These are phyloP conservation scores for Auriscalpium vulgare DNA, from an alignment of 768 basidiomycete genomes.

Conservation along the genomic window DNA sequence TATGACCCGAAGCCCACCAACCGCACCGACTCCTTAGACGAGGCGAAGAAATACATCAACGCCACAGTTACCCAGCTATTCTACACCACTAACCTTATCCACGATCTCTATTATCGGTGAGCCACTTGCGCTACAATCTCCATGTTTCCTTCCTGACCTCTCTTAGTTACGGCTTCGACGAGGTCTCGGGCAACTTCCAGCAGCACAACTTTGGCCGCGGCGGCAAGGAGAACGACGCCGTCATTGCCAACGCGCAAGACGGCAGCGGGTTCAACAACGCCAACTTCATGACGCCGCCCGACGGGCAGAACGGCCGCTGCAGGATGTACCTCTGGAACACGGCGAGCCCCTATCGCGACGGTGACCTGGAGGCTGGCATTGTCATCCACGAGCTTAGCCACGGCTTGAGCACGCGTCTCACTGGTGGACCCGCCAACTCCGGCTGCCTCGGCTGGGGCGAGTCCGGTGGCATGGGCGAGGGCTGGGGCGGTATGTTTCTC, in stretches of 20 bases:
- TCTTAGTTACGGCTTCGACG: conserved; percentile 81
- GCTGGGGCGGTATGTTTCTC: conserved; percentile 66
- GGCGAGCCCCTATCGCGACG: conserved; percentile 83
- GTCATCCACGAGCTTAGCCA: conserved; percentile 89
- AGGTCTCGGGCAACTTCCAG: conserved; percentile 93
- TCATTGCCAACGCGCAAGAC: conserved; percentile 94
- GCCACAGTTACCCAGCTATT: conserved; percentile 82
- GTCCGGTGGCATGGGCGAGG: conserved; percentile 95
- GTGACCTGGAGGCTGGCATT: conserved; percentile 93
- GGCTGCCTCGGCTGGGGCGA: conserved; percentile 96
- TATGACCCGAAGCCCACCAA: conserved; percentile 65
- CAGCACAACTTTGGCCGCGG: conserved; percentile 93
- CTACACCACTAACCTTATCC: conserved; percentile 76
- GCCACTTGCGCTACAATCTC: conserved; percentile 1
- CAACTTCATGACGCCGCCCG: conserved; percentile 82
- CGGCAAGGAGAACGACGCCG: conserved; percentile 79
- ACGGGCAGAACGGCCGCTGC: conserved; percentile 86
- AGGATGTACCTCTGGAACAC: conserved; percentile 98
- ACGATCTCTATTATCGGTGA: conserved; percentile 74
- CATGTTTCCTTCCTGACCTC: conserved; percentile 10
- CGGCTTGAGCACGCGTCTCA: conserved; percentile 88
- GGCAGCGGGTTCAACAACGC: conserved; percentile 90
- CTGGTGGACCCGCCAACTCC: conserved; percentile 89
- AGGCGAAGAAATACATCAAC: conserved; percentile 81
- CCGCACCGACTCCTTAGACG: conserved; percentile 47